Evolutionary conservation across 805 yeast genomes (phyloP), one percentile per base, ranked within the genome.

Genomic region (Yarrowia porcina): DNA sequence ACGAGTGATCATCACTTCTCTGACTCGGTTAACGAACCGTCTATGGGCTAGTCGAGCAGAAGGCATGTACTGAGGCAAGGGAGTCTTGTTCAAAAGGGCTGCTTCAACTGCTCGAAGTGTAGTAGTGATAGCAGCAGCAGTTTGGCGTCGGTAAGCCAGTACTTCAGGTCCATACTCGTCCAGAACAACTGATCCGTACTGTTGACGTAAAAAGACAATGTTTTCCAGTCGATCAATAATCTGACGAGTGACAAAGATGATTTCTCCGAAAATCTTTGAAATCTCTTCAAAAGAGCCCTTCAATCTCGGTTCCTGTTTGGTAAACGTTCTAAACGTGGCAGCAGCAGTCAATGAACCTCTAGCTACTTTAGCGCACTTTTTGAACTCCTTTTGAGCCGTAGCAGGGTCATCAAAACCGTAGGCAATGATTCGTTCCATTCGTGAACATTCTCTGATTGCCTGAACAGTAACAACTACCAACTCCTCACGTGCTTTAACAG

Each of bases 21-120:
- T 70, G 1, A 80, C 81, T 64, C 76, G 76, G 60, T 76, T 75
- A 7, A 81, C 74, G 18, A 81, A 66, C 59, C 83, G 74, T 60
- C 79, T 68, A 42, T 82, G 84, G 1, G 84, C 77, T 44, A 80
- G 74, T 65, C 80, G 74, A 1, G 82, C 74, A 67, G 83, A 79
- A 1, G 84, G 84, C 18, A 81, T 62, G 66, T 74, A 80, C 65
- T 80, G 84, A 1, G 85, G 84, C 27, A 82, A 63, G 1, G 84
- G 84, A 0, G 76, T 69, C 64, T 80, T 81, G 44, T 73, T 78
- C 7, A 69, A 52, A n/a, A 80, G 67, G 0, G 83, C 81, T 38
- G 75, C 76, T 63, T 79, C 78, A 13, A 80, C 71, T 9, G 81
- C 78, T 39, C 81, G 73, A 67, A 80, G 68, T 3, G 73, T 63